Percentiles rank a stretch among this genome's conserved stretches.
These are phyloP conservation scores for Raphanus hybrid DNA, from an alignment of 441 rosid genomes.

Conservation along the genomic window DNA sequence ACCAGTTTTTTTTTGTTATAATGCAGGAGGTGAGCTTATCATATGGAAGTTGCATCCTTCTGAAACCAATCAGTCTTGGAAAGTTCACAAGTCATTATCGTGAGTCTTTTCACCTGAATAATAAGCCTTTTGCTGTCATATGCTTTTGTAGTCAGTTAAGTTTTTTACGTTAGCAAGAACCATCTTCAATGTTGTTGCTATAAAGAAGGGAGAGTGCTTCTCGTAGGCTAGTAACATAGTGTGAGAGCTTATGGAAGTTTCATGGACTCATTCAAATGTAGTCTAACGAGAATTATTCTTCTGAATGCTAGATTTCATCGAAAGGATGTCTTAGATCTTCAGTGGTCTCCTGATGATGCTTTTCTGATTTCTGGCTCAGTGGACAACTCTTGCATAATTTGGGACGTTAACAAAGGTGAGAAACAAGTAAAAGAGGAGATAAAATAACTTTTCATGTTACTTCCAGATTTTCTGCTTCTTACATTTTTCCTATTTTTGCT, in stretches of 20 bases:
- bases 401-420: constrained; percentile 91
- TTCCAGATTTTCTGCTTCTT: constrained; percentile 1
- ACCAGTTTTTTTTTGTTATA: constrained; percentile 6
- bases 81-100: constrained; percentile 77
- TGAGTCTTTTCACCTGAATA: constrained; percentile 46
- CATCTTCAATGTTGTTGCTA: constrained; percentile 1
- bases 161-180: neutral
- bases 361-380: constrained; percentile 93
- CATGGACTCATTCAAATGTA: neutral
- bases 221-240: constrained; percentile 7
- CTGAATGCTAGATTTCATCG: constrained; percentile 72
- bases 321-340: constrained; percentile 87
- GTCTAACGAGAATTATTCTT: neutral
- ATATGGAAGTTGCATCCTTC: constrained; percentile 76
- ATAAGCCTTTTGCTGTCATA: constrained; percentile 12
- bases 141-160: constrained; percentile 15
- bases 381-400: constrained; percentile 94
- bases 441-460: neutral
- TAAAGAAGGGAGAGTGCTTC: neutral
- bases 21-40: constrained; percentile 83
- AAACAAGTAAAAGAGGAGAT: neutral
- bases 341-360: constrained; percentile 84
- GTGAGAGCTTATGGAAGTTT: neutral
- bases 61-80: constrained; percentile 85
- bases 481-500: neutral